Base-by-base conservation (phyloP, 805 yeast species). In the Jamesozyma piceae region DNA sequence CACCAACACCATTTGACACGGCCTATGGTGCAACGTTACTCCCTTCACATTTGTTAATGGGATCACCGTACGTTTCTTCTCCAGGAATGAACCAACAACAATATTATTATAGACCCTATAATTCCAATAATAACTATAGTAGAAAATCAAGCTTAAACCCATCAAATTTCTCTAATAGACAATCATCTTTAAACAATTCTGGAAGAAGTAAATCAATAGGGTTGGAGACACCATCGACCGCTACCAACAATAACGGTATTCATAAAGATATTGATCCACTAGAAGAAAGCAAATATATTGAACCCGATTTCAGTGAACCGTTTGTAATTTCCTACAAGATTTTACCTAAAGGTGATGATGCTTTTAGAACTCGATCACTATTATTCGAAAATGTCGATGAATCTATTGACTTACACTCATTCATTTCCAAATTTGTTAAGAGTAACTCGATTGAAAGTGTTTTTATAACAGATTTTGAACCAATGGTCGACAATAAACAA, bases 391-490 rank as follows among this genome's bases (percentile, higher is more conserved):
- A 60, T 34, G 47, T 60, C 15, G 48, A 49, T 42, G 40, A 46
- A 21, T 46, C 54, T 5, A 45, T 56, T 5, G 45, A 46, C 28
- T 27, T 58, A 5, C 54, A 54, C 35, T 42, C 47, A 14, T 57
- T 60, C 42, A 48, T 54, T 14, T 41, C 77, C 35, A 69, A 74
- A 37, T 58, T 64, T 27, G 66, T 80, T 9, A 74, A 73, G 35
- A 68, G 57, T 54, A 85, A 83, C 3, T 82, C 85, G 1, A 68
- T 81, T 29, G 88, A 81, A 56, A 74, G 74, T 50, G 68, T 77
- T 46, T 68, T 71, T 42, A 55, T 74, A 44, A 45, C 54, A 17
- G 30, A 38, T 24, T n/a, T n/a, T n/a, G n/a, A n/a, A n/a, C n/a
- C n/a, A n/a, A n/a, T n/a, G n/a, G n/a, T n/a, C 17, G 11, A 24